Conservation (phyloP, 2,329 filamentous ascomycete species). For the Fusarium foetens region DNA sequence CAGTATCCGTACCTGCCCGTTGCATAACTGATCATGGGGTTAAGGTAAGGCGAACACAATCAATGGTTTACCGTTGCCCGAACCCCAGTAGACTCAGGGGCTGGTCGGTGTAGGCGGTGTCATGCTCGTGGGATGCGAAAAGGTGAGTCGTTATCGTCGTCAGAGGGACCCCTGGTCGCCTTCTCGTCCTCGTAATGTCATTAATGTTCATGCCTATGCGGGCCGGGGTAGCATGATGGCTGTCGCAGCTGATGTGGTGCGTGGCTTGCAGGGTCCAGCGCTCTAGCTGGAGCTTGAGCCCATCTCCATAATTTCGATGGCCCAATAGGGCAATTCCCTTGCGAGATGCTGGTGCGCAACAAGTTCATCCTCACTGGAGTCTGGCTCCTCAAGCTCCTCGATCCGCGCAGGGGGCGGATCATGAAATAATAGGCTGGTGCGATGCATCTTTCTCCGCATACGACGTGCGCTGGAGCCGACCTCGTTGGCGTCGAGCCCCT, state of each 20-base stretch:
- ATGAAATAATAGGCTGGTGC: constrained; percentile 59
- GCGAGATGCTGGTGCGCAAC: constrained; percentile 56
- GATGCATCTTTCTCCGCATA: constrained; percentile 58
- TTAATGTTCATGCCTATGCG: constrained; percentile 42
- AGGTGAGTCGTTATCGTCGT: constrained; percentile 43
- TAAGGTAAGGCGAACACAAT: constrained; percentile 9
- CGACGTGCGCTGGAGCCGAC: constrained; percentile 60
- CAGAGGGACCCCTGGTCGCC: constrained; percentile 40
- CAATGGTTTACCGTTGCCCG: constrained; percentile 23
- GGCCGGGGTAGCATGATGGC: constrained; percentile 27
- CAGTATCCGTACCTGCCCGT: constrained; percentile 1
- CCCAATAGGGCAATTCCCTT: constrained; percentile 61
- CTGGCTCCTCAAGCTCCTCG: constrained; percentile 64
- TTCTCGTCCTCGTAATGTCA: constrained; percentile 40
- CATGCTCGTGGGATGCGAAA: constrained; percentile 34
- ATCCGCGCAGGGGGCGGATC: constrained; percentile 62
- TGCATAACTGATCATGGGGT: constrained; percentile 16
- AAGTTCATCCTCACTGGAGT: constrained; percentile 58
- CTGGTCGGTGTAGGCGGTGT: constrained; percentile 35
- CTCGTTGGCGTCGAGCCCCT: constrained; percentile 54
- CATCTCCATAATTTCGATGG: constrained; percentile 62
- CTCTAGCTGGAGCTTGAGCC: constrained; percentile 49
- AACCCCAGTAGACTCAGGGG: constrained; percentile 25
- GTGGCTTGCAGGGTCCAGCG: constrained; percentile 10
- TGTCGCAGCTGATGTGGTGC: constrained; percentile 29